Evolutionary conservation across 805 yeast genomes (phyloP).

Genomic region (Cyberlindnera amylophila): DNA sequence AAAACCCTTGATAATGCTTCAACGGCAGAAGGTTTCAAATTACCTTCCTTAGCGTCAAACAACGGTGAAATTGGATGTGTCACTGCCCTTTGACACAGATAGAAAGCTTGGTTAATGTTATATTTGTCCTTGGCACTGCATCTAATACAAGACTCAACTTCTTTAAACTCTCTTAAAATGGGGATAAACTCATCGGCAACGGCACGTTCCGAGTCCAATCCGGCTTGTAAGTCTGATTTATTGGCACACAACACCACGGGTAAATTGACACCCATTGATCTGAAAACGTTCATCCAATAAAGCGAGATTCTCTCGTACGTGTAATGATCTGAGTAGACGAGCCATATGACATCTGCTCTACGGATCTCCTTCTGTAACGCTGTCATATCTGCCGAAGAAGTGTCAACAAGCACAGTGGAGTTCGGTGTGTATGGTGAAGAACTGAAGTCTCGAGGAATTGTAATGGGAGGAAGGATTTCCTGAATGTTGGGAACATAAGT

Average conservation of each 20-base stretch:
- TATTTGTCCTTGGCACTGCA: slow-evolving; percentile 81
- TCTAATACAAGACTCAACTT: slow-evolving; percentile 86
- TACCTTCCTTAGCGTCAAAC: slow-evolving; percentile 87
- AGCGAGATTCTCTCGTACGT: slow-evolving; percentile 88
- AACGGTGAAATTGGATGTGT: slow-evolving; percentile 91
- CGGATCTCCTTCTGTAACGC: slow-evolving; percentile 69
- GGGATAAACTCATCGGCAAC: slow-evolving; percentile 82
- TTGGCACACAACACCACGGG: slow-evolving; percentile 92
- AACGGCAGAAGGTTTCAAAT: slow-evolving; percentile 70
- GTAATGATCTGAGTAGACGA: slow-evolving; percentile 91
- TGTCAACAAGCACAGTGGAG: slow-evolving; percentile 75
- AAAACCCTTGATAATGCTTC: slow-evolving; percentile 79
- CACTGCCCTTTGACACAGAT: slow-evolving; percentile 88
- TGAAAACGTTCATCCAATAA: slow-evolving; percentile 91
- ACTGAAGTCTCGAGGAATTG: slow-evolving; percentile 71
- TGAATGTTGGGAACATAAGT: slow-evolving; percentile 73
- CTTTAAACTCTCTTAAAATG: slow-evolving; percentile 84
- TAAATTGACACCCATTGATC: slow-evolving; percentile 89
- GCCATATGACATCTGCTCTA: slow-evolving; percentile 86
- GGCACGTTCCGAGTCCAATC: slow-evolving; percentile 41
- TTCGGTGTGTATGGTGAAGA: slow-evolving; percentile 56
- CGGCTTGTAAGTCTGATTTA: slow-evolving; percentile 50
- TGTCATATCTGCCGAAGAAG: slow-evolving; percentile 61
- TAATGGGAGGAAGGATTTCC: slow-evolving; percentile 76
- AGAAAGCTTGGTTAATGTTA: slow-evolving; percentile 88